Evolutionary conservation across 148 eudicot species (phyloP).

Genomic region (Camellia sinensis): DNA sequence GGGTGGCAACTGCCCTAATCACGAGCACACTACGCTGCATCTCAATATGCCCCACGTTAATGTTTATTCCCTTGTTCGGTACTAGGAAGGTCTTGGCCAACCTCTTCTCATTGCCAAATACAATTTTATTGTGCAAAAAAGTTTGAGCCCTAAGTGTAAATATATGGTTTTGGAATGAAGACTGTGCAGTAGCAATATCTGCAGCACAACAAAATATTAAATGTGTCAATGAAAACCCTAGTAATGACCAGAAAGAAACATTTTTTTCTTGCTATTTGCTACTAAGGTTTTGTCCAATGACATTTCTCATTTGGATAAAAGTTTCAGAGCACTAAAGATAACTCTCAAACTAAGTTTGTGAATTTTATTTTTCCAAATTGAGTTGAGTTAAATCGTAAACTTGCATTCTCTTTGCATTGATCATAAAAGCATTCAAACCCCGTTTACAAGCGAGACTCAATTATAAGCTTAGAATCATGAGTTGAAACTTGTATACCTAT

Average conservation of each 20-base stretch:
- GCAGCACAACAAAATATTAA: slow-evolving; percentile 25
- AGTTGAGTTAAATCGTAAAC: no score
- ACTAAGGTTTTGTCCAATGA: no score
- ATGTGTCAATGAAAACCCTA: neutral
- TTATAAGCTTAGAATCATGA: no score
- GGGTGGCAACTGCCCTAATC: slow-evolving; percentile 69
- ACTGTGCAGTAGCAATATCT: slow-evolving; percentile 78
- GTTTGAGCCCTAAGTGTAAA: slow-evolving; percentile 36
- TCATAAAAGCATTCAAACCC: no score
- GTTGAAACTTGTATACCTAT: no score
- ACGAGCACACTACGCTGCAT: slow-evolving; percentile 28
- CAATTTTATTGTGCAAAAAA: slow-evolving; percentile 30
- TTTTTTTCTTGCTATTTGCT: neutral
- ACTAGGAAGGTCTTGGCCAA: slow-evolving; percentile 38
- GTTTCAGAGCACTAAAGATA: no score
- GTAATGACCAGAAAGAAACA: slow-evolving; percentile 5
- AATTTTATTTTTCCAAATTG: no score
- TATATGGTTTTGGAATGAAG: slow-evolving; percentile 38
- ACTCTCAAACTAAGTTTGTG: no score
- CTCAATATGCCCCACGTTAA: slow-evolving; percentile 24
- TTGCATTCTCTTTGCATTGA: no score
- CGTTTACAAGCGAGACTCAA: no score
- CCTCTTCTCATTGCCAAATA: slow-evolving; percentile 40
- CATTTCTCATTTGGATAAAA: no score
- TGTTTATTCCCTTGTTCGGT: slow-evolving; percentile 23